Evolutionary conservation across 2,329 filamentous ascomycete species (phyloP), one percentile per base, ranked within the genome.

Genomic region (Boeremia exigua): DNA sequence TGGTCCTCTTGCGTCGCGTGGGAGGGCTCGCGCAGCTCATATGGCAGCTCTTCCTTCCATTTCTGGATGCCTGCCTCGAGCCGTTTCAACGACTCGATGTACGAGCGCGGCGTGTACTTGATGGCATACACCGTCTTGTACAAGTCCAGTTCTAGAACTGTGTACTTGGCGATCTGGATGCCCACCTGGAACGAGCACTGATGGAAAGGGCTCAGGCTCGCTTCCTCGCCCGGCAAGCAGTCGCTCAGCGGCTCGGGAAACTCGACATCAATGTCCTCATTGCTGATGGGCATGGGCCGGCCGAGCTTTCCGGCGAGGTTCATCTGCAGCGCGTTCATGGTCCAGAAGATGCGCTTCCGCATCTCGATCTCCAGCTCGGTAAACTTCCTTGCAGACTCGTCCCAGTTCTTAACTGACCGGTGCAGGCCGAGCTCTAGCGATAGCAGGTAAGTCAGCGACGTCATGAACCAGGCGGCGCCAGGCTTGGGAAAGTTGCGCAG

Each of bases 401-500:
- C 75, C 81, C 84, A 86, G 42, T 82, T 81, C 60, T 86, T 88
- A 11, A 83, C 81, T n/a, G 87, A 87, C 36, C 90, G 83, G 71
- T 96, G 90, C 33, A 95, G 79, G 15, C 90, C 88, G 34, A 92
- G 77, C 65, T 95, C 91, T 32, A 94, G 82, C 9, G 90, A 90
- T 28, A 89, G 79, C 5, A 86, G 81, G 38, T 93, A 79, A 1
- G 89, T 84, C 42, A 85, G 81, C 48, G 84, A 85, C 29, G 84
- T 84, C 56, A 93, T 81, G 62, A 89, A 83, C 76, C 87, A 88
- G 49, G 88, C 89, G 37, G 88, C 86, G 11, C 89, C 90, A 1
- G 91, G 90, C 65, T 93, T 92, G 28, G 90, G 89, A 55, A 95
- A 92, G 46, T 86, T 87, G 56, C 91, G 86, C 4, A 91, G 84